Evolutionary conservation across 2,329 filamentous ascomycete species (phyloP), one percentile per base, ranked within the genome.

Genomic region (Fusarium transvaalense): DNA sequence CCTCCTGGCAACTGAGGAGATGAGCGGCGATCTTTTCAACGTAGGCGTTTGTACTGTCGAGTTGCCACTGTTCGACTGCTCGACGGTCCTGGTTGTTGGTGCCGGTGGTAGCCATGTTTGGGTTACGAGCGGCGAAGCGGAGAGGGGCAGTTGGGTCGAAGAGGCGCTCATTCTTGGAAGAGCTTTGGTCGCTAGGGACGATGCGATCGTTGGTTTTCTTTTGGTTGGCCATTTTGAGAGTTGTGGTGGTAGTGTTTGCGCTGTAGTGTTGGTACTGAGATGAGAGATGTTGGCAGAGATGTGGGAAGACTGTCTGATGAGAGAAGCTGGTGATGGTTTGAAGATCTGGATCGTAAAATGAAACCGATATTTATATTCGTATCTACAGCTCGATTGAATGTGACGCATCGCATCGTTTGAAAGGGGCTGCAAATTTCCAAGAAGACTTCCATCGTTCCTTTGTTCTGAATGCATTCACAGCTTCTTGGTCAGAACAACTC

Each of bases 61-160:
- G 29, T 15, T 56, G 42, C 46, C 42, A 61, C n/a, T 61, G 51
- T 27, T 54, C 60, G 10, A 65, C 34, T 19, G 6, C 23, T 1
- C 46, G 64, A 3, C 19, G 31, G n/a, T 41, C 51, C 0, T 56
- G 29, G 10, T 64, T n/a, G 17, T 34, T 8, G 27, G 27, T 52
- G 3, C n/a, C n/a, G 3, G 4, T 15, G n/a, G 27, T 31, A 5
- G 21, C 25, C 4, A 4, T 8, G 4, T 21, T 25, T 2, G 45
- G 48, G 3, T n/a, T 10, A 1, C 12, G 19, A 8, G 27, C 2
- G 3, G 54, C 14, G 46, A 64, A 56, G 1, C 37, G 51, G 6
- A 64, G 35, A 1, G 34, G 51, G 3, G 14, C 37, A 2, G 43
- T 32, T 23, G 45, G 34, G n/a, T 39, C 50, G 25, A 52, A 66